Conservation (phyloP, 495 filamentous ascomycete species). For the Aspergillus nidulans region DNA sequence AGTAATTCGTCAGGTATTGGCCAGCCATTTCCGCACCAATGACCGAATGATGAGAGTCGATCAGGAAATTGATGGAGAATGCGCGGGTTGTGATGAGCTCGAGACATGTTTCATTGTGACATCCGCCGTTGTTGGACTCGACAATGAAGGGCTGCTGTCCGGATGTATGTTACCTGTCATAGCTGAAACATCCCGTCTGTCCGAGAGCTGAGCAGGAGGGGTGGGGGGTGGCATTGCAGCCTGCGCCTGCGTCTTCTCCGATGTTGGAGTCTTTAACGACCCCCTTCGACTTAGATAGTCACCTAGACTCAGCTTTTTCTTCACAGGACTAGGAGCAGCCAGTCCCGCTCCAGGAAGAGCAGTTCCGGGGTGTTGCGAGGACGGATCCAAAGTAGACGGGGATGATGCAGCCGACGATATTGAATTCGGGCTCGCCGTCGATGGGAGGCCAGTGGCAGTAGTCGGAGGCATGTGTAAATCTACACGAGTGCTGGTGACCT, state of each 20-base stretch:
- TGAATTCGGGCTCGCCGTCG: constrained; percentile 31
- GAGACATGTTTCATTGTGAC: constrained; percentile 33
- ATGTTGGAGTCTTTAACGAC: constrained; percentile 37
- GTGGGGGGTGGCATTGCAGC: constrained; percentile 24
- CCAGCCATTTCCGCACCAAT: not conserved
- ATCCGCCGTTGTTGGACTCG: constrained; percentile 21
- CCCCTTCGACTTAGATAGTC: constrained; percentile 56
- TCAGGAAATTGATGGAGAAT: constrained; percentile 23
- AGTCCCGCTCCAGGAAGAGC: constrained; percentile 26
- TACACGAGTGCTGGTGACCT: constrained; percentile 19
- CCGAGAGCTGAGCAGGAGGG: constrained; percentile 19
- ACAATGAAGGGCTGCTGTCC: constrained; percentile 5
- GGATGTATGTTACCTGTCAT: constrained; percentile 14
- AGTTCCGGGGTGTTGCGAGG: constrained; percentile 20
- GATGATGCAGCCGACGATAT: constrained; percentile 31
- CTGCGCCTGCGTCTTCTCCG: constrained; percentile 36
- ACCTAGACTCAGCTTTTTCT: constrained; percentile 65
- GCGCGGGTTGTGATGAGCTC: constrained; percentile 23
- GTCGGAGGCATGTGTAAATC: constrained; percentile 37
- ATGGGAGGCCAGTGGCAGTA: constrained; percentile 13
- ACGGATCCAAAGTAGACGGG: constrained; percentile 28
- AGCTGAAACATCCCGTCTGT: constrained; percentile 5
- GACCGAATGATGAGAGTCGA: constrained; percentile 18
- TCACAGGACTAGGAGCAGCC: constrained; percentile 52
- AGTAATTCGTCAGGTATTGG: constrained; percentile 1